Percentiles rank a stretch among this genome's conserved stretches.
Conservation (phyloP, 495 filamentous ascomycete species). For the Penicillium arizonense region DNA sequence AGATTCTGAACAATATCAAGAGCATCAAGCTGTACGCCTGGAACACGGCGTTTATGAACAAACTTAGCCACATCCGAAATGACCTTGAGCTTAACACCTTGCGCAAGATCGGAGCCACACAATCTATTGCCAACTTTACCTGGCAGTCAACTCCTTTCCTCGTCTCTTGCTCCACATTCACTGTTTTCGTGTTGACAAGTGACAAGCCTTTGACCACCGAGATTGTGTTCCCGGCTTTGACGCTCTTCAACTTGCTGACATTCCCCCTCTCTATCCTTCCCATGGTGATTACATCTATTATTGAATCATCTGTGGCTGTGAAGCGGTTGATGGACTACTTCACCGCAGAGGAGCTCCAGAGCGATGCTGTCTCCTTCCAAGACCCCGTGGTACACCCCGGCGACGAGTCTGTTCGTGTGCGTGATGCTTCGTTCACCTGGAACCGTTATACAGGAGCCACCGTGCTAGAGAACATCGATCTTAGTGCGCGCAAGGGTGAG, state of each 20-base stretch:
- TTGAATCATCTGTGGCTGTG: conserved; percentile 94
- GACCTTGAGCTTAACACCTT: conserved; percentile 94
- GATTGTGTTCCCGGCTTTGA: conserved; percentile 93
- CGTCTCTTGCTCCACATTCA: conserved; percentile 95
- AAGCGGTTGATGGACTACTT: conserved; percentile 83
- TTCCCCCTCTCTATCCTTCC: conserved; percentile 94
- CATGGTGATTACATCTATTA: conserved; percentile 95
- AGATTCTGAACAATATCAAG: conserved; percentile 99
- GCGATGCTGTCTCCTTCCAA: conserved; percentile 71
- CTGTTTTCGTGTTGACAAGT: conserved; percentile 84
- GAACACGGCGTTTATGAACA: conserved; percentile 96
- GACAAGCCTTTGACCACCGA: conserved; percentile 83
- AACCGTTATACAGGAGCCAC: conserved; percentile 67
- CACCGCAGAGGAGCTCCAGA: conserved; percentile 84
- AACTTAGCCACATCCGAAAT: conserved; percentile 91
- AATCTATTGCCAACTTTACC: conserved; percentile 94
- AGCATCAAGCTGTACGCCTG: conserved; percentile 99
- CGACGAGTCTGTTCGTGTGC: conserved; percentile 81
- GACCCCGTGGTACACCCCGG: conserved; percentile 67
- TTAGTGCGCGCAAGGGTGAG: conserved; percentile 85
- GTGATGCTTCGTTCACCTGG: conserved; percentile 92
- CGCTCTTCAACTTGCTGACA: conserved; percentile 88
- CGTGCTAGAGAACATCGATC: conserved; percentile 74
- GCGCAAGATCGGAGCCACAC: conserved; percentile 90
- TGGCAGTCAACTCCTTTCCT: conserved; percentile 99